Evolutionary conservation across 768 basidiomycete species (phyloP).

Genomic region (Trametes cingulata): DNA sequence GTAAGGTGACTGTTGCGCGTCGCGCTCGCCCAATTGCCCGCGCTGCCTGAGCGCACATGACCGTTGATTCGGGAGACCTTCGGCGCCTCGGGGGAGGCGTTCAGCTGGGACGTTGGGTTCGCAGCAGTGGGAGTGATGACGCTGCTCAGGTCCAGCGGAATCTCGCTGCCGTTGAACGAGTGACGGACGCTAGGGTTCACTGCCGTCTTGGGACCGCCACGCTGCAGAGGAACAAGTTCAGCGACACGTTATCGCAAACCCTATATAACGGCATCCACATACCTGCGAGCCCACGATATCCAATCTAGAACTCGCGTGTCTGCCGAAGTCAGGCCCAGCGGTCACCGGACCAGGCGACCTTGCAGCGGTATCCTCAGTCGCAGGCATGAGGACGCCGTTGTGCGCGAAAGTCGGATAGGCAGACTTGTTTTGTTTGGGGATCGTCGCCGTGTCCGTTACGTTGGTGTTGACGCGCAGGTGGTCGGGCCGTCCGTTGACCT

Average conservation of each 20-base stretch:
- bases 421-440: conserved; percentile 80
- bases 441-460: conserved; percentile 50
- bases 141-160: conserved; percentile 57
- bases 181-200: conserved; percentile 59
- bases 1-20: conserved; percentile 51
- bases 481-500: conserved; percentile 54
- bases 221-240: conserved; percentile 34
- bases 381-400: conserved; percentile 58
- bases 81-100: conserved; percentile 41
- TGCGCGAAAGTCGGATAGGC: conserved; percentile 67
- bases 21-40: conserved; percentile 76
- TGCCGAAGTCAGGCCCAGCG: conserved; percentile 82
- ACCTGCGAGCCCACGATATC: conserved; percentile 78
- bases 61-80: conserved; percentile 51
- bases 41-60: conserved; percentile 77
- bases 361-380: conserved; percentile 57
- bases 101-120: conserved; percentile 39
- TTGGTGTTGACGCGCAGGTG: conserved; percentile 76
- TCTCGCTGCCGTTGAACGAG: conserved; percentile 75
- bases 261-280: conserved; percentile 26
- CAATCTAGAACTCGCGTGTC: conserved; percentile 67
- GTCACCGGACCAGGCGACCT: conserved; percentile 82
- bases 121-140: conserved; percentile 48
- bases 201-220: conserved; percentile 44
- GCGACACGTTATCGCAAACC: conserved; percentile 5